Percentiles rank a stretch among this genome's conserved stretches.
These are phyloP conservation scores for Casaregolazyma suthepensis DNA, from an alignment of 1,139 yeast genomes.

Conservation along the genomic window DNA sequence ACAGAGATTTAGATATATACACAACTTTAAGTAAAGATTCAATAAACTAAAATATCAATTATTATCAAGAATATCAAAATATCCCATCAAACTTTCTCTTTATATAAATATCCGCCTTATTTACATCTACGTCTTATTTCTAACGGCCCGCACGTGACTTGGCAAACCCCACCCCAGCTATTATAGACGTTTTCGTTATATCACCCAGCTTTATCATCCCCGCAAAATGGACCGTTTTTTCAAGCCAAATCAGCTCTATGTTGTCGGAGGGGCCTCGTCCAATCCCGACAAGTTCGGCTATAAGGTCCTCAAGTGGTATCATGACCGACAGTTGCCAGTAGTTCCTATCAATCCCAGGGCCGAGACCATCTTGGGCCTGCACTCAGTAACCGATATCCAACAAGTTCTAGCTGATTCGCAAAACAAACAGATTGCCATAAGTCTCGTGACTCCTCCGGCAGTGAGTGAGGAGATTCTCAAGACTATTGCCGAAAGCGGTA, in stretches of 20 bases:
- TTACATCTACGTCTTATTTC: background rate
- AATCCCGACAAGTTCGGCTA: conserved; percentile 64
- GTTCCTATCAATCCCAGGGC: conserved; percentile 58
- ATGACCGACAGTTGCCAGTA: conserved; percentile 50
- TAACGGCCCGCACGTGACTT: background rate
- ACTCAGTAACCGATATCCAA: conserved; percentile 37
- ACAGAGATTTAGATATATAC: no score
- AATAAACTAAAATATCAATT: no score
- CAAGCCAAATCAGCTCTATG: conserved; percentile 46
- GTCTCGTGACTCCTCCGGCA: conserved; percentile 66
- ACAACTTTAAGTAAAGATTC: no score
- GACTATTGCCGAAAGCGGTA: conserved; percentile 35
- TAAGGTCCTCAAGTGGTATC: conserved; percentile 67
- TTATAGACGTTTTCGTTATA: no score
- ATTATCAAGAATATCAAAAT: no score
- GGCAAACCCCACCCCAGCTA: background rate
- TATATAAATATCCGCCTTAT: no score
- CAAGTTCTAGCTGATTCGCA: conserved; percentile 31
- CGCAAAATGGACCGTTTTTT: conserved; percentile 40
- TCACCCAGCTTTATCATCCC: background rate
- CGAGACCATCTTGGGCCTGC: conserved; percentile 44
- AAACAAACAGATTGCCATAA: conserved; percentile 25
- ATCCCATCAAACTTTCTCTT: background rate
- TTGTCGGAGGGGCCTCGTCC: conserved; percentile 70
- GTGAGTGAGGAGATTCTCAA: conserved; percentile 47